These are phyloP conservation scores for Wickerhamomyces sp. DNA, from an alignment of 1,139 yeast genomes.

Conservation along the genomic window DNA sequence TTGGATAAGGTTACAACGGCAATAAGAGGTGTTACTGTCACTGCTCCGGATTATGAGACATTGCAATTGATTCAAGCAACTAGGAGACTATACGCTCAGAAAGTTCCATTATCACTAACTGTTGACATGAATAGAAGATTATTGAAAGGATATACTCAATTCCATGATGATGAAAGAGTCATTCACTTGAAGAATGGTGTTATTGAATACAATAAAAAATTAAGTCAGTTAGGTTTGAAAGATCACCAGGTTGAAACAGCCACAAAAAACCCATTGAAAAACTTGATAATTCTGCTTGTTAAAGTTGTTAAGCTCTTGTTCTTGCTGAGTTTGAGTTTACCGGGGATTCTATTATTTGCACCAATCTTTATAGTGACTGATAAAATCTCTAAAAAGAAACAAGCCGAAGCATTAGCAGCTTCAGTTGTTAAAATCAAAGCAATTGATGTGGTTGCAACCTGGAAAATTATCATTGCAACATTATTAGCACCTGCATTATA, in stretches of 20 bases:
- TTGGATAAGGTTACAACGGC: slow-evolving; percentile 53
- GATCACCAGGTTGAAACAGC: slow-evolving; percentile 64
- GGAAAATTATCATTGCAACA: slow-evolving; percentile 70
- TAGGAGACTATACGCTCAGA: slow-evolving; percentile 59
- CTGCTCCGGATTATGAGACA: slow-evolving; percentile 72
- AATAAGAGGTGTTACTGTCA: slow-evolving; percentile 64
- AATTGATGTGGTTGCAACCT: slow-evolving; percentile 67
- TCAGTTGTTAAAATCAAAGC: slow-evolving; percentile 70
- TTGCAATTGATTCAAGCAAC: slow-evolving; percentile 74
- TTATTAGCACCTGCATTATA: slow-evolving; percentile 67
- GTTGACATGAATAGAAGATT: slow-evolving; percentile 71
- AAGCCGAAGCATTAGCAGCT: slow-evolving; percentile 54
- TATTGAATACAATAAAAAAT: slow-evolving; percentile 45
- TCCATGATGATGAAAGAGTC: slow-evolving; percentile 52
- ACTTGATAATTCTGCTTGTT: slow-evolving; percentile 29
- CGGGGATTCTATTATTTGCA: slow-evolving; percentile 61
- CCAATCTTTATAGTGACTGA: slow-evolving; percentile 62
- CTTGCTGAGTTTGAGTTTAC: slow-evolving; percentile 45
- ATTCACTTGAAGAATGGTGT: slow-evolving; percentile 48
- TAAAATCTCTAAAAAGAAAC: slow-evolving; percentile 51
- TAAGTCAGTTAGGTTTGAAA: slow-evolving; percentile 53
- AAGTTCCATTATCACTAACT: slow-evolving; percentile 57
- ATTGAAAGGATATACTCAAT: slow-evolving; percentile 58
- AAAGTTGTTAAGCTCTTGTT: slow-evolving; percentile 26
- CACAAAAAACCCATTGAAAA: slow-evolving; percentile 22